These are phyloP conservation scores for Salix arbutifolia DNA, from an alignment of 345 rosid genomes.

Conservation along the genomic window DNA sequence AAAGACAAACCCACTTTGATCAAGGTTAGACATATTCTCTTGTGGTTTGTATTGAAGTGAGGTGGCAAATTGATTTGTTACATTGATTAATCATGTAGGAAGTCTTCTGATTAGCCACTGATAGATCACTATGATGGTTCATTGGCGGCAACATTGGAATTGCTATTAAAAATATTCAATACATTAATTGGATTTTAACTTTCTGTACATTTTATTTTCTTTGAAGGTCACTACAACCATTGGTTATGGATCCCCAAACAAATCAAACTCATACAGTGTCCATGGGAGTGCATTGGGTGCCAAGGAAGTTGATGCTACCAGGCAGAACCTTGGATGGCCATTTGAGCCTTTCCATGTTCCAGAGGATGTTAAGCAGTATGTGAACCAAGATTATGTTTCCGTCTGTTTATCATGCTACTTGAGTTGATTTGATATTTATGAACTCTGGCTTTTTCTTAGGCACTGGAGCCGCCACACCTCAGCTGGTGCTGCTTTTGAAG, in stretches of 20 bases:
- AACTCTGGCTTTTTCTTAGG: slow-evolving; percentile 36
- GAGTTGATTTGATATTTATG: slow-evolving; percentile 8
- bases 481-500: slow-evolving; percentile 68
- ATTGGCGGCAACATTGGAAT: not conserved
- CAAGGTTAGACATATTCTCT: slow-evolving; percentile 43
- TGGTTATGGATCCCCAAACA: slow-evolving; percentile 98
- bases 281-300: slow-evolving; percentile 96
- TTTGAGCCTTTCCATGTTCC: slow-evolving; percentile 92
- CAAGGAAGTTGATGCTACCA: slow-evolving; percentile 99
- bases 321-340: slow-evolving; percentile 96
- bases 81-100: not conserved
- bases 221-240: slow-evolving; percentile 83
- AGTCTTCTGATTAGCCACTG: not conserved
- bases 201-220: not conserved
- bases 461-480: slow-evolving; percentile 92
- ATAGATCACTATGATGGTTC: not conserved
- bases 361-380: slow-evolving; percentile 81
- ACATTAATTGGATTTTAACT: slow-evolving; percentile 3
- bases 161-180: no score
- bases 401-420: not conserved
- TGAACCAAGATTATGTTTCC: slow-evolving; percentile 1
- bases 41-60: not conserved
- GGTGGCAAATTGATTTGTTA: not conserved
- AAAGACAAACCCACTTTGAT: slow-evolving; percentile 89
- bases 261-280: slow-evolving; percentile 88